Evolutionary conservation across 257 asterid species (phyloP).

Genomic region (Rauvolfia tetraphylla): DNA sequence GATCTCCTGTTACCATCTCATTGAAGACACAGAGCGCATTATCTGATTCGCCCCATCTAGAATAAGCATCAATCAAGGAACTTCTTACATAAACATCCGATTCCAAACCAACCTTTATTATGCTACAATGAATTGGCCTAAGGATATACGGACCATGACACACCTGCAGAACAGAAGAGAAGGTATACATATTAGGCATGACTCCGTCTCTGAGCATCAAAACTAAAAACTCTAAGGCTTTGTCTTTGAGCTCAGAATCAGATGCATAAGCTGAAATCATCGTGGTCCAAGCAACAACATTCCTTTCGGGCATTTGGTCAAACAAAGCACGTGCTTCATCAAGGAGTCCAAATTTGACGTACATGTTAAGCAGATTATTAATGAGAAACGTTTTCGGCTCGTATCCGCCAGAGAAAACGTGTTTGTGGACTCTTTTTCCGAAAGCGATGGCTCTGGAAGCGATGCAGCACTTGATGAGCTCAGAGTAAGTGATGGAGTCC

Average conservation of each 20-base stretch:
- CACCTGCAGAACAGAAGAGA: conserved; percentile 87
- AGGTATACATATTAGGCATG: conserved; percentile 80
- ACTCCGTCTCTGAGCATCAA: conserved; percentile 78
- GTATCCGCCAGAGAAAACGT: conserved; percentile 67
- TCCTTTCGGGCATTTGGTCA: conserved; percentile 59
- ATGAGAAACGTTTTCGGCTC: conserved; percentile 73
- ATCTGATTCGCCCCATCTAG: conserved; percentile 57
- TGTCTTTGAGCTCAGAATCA: conserved; percentile 27
- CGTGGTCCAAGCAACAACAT: conserved; percentile 79
- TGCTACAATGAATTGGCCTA: conserved; percentile 57
- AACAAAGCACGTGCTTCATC: conserved; percentile 62
- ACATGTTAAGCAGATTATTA: conserved; percentile 71
- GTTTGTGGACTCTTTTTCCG: conserved; percentile 57
- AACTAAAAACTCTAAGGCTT: conserved; percentile 61
- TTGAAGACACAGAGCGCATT: conserved; percentile 47
- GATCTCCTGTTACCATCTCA: conserved; percentile 71
- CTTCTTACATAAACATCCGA: conserved; percentile 85
- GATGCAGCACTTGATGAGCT: conserved; percentile 82
- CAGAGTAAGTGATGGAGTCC: conserved; percentile 57
- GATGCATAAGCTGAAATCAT: conserved; percentile 67
- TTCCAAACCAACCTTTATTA: conserved; percentile 77
- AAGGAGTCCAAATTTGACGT: conserved; percentile 61
- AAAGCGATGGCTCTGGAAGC: conserved; percentile 52
- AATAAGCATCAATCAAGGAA: conserved; percentile 67
- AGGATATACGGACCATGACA: conserved; percentile 46